Conservation (phyloP, 495 filamentous ascomycete species). For the Penicillium samsonianum region DNA sequence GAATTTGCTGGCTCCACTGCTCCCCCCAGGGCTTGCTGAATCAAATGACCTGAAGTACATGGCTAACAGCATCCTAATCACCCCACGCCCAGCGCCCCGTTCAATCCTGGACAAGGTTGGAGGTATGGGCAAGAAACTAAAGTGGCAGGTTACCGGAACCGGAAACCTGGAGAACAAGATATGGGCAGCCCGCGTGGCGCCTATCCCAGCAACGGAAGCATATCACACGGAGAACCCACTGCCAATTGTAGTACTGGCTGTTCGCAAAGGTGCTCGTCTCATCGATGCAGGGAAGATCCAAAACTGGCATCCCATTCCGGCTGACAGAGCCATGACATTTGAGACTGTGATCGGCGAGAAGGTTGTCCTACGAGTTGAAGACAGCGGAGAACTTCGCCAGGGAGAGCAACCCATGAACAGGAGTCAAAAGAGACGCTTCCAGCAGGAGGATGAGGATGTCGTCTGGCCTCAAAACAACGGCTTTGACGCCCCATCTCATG, state of each 20-base stretch:
- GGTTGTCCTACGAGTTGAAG: constrained; percentile 75
- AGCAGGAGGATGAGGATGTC: constrained; percentile 39
- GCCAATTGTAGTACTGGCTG: constrained; percentile 75
- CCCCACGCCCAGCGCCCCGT: constrained; percentile 65
- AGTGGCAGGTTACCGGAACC: constrained; percentile 78
- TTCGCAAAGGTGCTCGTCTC: constrained; percentile 70
- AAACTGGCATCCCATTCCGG: constrained; percentile 76
- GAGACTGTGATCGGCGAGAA: constrained; percentile 86
- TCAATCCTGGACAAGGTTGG: constrained; percentile 78
- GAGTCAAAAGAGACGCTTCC: constrained; percentile 48
- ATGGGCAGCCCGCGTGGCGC: constrained; percentile 80
- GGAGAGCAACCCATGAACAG: constrained; percentile 50
- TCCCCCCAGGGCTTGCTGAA: constrained; percentile 45
- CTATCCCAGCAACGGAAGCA: constrained; percentile 62
- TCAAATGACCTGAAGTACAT: constrained; percentile 74
- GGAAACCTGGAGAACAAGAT: constrained; percentile 74
- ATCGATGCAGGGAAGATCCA: constrained; percentile 79
- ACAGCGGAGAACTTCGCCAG: constrained; percentile 50
- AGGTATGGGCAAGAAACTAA: constrained; percentile 77
- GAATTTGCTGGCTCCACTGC: constrained; percentile 60
- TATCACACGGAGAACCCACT: constrained; percentile 73
- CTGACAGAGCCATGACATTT: constrained; percentile 66
- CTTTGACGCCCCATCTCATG: constrained; percentile 20
- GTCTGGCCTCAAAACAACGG: constrained; percentile 18
- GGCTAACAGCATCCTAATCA: constrained; percentile 90